Base-by-base conservation (phyloP, 768 basidiomycete species). In the Panellus pusillus region DNA sequence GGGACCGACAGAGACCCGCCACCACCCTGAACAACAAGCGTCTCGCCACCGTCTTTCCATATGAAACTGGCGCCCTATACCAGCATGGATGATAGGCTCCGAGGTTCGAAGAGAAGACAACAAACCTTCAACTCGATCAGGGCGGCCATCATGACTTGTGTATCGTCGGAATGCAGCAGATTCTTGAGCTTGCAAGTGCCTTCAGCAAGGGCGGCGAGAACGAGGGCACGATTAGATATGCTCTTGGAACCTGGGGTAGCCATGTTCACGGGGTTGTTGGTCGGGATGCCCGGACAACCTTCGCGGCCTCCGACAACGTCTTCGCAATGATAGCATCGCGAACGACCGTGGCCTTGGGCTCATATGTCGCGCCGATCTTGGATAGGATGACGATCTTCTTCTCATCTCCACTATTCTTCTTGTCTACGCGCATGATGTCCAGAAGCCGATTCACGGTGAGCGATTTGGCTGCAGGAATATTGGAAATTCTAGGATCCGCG, bases 131-230 rank as follows among this genome's bases (percentile, higher is more conserved):
- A 82, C 48, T 93, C 91, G 39, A 83, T 74, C 28, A 98, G 78
- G 31, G 95, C 96, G 3, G 86, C 78, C 94, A 98, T 98, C 97
- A 99, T 99, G 49, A 99, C 96, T 62, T 95, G 93, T 0, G 97
- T 99, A 66, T 99, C 96, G 64, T 98, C 96, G 4, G 94, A 97
- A 66, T 98, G 96, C 32, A 99, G 76, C 6, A 99, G 73, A 63
- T 99, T 99, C 70, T 77, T 87, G 51, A 99, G 72, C 57, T 87
- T 79, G 71, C 95, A 97, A 0, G 87, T 91, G 1, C 96, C 97
- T 42, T 81, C 82, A 0, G 84, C 93, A 13, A 99, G 82, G 1
- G 96, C 94, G 9, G 97, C 96, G 27, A 99, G 82, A 1, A 98
- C 87, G 37, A 99, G 76, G 0, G 91, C 93, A 29, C 96, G 85